Base-by-base conservation (phyloP, 257 asterid genomes). In the Agastache rugosa region DNA sequence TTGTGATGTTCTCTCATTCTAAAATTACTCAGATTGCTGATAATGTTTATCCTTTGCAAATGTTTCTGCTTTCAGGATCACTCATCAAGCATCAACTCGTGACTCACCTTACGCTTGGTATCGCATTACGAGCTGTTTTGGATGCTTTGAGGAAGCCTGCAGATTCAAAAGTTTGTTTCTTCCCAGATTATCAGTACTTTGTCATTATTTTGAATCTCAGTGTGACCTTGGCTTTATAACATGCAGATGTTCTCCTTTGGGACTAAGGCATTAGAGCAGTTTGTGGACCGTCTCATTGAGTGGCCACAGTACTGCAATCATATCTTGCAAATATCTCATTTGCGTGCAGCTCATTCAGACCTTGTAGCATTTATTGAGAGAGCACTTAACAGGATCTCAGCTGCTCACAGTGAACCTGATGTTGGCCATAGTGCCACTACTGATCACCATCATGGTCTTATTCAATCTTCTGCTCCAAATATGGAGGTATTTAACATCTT, bases 241-340 rank as follows among this genome's bases (percentile, higher is more conserved):
- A 61, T 80, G 83, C 86, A 95, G 99, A 92, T 95, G 96, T 95
- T 90, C 81, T 82, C 87, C 71, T 95, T 95, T 87, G 99, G 99
- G 78, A 92, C 88, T 1, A 85, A 63, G 85, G 98, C 99, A 60
- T 78, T 95, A 84, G 96, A 95, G 81, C 98, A 92, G 85, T 95
- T 92, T 78, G 80, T 88, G 77, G 99, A 92, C 63, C 98, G 99
- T 42, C 87, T 95, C 80, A 81, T 83, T 70, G 99, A 95, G 85
- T 95, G 99, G 99, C 99, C 99, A 5, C 98, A 85, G 72, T 95
- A 95, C 84, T 90, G 99, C 88, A 95, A 91, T 81, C 97, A 92
- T 83, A 89, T 95, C 77, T 73, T 92, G 76, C 98, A 92, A 80
- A 95, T 95, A 88, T 89, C 98, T 77, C 98, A 95, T 79, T 69